Conservation (phyloP, 306 rosid species). For the Hippophae gyantsensis region DNA sequence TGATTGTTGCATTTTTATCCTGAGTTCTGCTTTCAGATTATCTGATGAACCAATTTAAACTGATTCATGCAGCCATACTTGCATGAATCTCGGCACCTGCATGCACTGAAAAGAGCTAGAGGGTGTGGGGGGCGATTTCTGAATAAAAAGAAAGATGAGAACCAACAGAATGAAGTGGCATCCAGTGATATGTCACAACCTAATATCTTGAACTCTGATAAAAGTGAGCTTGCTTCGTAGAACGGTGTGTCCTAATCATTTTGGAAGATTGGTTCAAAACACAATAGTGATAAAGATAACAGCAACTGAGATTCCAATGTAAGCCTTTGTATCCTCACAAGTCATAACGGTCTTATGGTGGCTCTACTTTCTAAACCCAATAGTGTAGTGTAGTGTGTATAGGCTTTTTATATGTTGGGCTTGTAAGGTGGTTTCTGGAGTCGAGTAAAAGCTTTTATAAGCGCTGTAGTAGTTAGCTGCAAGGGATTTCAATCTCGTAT, state of each 20-base stretch:
- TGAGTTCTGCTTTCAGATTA: background rate
- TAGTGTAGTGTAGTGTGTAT: no score
- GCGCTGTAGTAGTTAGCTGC: no score
- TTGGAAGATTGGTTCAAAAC: slow-evolving; percentile 2
- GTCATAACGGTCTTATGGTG: no score
- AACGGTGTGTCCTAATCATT: slow-evolving; percentile 38
- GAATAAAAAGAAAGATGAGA: slow-evolving; percentile 64
- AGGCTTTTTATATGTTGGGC: no score
- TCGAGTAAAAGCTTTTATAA: no score
- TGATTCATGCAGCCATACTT: slow-evolving; percentile 68
- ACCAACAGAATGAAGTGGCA: slow-evolving; percentile 38
- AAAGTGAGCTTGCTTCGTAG: slow-evolving; percentile 44
- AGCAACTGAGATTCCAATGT: no score
- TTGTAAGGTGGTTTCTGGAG: no score
- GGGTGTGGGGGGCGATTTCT: slow-evolving; percentile 95
- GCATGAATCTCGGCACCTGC: slow-evolving; percentile 91
- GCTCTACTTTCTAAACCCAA: no score
- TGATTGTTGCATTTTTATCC: background rate
- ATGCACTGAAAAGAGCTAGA: slow-evolving; percentile 75
- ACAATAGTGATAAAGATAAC: no score
- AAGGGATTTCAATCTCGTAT: no score
- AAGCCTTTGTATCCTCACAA: no score
- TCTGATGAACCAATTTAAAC: background rate
- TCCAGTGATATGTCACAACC: slow-evolving; percentile 47
- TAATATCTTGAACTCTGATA: slow-evolving; percentile 52